Evolutionary conservation across 2,329 filamentous ascomycete species (phyloP).

Genomic region (Tolypocladium ovalisporum): DNA sequence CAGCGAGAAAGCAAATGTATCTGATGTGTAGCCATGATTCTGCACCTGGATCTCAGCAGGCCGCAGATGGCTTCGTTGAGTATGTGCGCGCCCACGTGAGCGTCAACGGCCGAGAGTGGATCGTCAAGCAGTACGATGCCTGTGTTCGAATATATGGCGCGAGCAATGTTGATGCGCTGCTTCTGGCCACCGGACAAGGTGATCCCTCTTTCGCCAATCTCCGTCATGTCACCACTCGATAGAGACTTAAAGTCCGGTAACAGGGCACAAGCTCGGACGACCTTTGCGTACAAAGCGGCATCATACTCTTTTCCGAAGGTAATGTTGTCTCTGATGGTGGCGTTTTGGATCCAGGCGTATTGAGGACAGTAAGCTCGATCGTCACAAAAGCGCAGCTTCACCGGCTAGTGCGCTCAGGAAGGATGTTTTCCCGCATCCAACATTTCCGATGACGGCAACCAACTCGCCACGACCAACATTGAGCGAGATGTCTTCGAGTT

Average conservation of each 20-base stretch:
- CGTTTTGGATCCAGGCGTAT: conserved; percentile 96
- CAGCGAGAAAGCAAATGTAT: conserved; percentile 85
- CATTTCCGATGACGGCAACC: conserved; percentile 73
- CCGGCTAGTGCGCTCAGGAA: conserved; percentile 81
- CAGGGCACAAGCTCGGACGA: conserved; percentile 79
- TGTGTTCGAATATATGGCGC: conserved; percentile 61
- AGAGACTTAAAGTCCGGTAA: conserved; percentile 83
- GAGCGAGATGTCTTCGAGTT: conserved; percentile 57
- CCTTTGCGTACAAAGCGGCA: conserved; percentile 66
- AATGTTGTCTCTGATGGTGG: conserved; percentile 79
- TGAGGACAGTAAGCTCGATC: conserved; percentile 86
- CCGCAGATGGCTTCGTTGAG: conserved; percentile 93
- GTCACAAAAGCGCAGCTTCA: conserved; percentile 69
- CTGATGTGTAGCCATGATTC: conserved; percentile 89
- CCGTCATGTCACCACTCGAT: conserved; percentile 77
- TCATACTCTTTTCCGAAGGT: conserved; percentile 75
- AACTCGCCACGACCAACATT: conserved; percentile 64
- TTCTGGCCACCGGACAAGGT: conserved; percentile 96
- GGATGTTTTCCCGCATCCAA: conserved; percentile 84
- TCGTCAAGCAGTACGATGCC: conserved; percentile 63
- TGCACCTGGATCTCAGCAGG: conserved; percentile 76
- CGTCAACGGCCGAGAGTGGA: conserved; percentile 57
- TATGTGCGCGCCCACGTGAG: conserved; percentile 62
- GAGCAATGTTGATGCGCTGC: conserved; percentile 89
- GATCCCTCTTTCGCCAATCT: conserved; percentile 92